Percentiles rank a stretch among this genome's conserved stretches.
Conservation (phyloP, 2,329 filamentous ascomycete species). For the Magnaporthiopsis rhizophila region DNA sequence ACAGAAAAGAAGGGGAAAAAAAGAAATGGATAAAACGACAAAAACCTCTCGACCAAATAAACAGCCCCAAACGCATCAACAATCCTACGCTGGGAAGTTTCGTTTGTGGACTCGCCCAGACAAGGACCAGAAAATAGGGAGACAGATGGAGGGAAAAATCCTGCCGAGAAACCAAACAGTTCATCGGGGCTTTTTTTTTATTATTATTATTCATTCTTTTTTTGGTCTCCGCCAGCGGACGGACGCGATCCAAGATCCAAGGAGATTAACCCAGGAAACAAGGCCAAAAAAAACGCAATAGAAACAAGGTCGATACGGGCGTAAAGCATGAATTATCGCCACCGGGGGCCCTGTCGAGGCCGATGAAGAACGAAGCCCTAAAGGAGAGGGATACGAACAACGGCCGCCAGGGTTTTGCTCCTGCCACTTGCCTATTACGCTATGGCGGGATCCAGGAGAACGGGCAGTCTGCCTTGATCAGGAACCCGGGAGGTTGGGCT, state of each 20-base stretch:
- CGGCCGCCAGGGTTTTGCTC: background rate
- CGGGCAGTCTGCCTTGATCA: background rate
- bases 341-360: background rate
- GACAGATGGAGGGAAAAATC: background rate
- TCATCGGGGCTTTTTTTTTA: background rate
- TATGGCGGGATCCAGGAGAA: background rate
- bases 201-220: background rate
- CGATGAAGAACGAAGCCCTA: background rate
- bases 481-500: background rate
- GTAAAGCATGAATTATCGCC: background rate
- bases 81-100: background rate
- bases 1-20: background rate
- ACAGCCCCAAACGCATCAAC: background rate
- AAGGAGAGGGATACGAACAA: background rate
- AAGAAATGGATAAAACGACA: background rate
- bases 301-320: background rate
- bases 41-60: background rate
- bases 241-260: background rate
- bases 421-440: background rate
- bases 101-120: background rate
- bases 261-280: background rate
- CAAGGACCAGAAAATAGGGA: background rate
- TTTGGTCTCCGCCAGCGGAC: background rate
- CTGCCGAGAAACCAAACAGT: background rate
- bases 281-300: background rate